phyloP scores from a whole-genome alignment of 768 basidiomycete genomes.

The Boletus edulis region DNA sequence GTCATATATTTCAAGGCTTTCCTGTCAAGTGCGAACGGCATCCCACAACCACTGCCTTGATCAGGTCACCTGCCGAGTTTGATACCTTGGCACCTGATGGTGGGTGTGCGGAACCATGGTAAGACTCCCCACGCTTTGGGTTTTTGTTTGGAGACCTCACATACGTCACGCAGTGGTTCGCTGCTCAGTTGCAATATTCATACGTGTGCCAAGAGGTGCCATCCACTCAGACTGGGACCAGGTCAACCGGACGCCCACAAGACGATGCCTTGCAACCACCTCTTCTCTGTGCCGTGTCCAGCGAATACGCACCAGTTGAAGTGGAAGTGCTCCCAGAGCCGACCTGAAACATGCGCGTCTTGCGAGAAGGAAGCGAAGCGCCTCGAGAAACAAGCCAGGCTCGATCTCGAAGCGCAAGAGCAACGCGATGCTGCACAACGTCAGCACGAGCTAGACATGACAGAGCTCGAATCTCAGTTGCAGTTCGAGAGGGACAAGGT shows the following conservation, averaged over 20 bases:
- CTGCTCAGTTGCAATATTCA: conserved; percentile 52
- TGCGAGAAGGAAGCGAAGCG: conserved; percentile 46
- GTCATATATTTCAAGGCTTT: conserved; percentile 56
- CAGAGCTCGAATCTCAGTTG: conserved; percentile 8
- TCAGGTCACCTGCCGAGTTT: conserved; percentile 48
- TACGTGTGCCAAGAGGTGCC: conserved; percentile 58
- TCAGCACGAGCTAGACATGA: conserved; percentile 33
- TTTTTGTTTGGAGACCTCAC: neutral
- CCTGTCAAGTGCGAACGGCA: conserved; percentile 61
- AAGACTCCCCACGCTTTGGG: conserved; percentile 10
- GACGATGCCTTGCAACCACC: conserved; percentile 41
- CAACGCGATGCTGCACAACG: conserved; percentile 45
- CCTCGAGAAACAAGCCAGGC: conserved; percentile 39
- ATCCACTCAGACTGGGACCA: conserved; percentile 51
- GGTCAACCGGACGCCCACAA: conserved; percentile 27
- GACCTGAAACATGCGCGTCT: conserved; percentile 37
- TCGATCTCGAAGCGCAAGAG: conserved; percentile 41
- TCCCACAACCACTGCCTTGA: conserved; percentile 35
- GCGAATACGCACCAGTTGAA: conserved; percentile 40
- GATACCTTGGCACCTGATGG: conserved; percentile 55
- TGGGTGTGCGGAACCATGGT: conserved; percentile 63
- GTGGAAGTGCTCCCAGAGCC: conserved; percentile 43
- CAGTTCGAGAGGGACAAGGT: conserved; percentile 7
- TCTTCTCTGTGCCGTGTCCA: conserved; percentile 39
- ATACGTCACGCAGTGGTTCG: conserved; percentile 37